These are phyloP conservation scores for Arthromyces matolae DNA, from an alignment of 768 basidiomycete species.

Conservation along the genomic window DNA sequence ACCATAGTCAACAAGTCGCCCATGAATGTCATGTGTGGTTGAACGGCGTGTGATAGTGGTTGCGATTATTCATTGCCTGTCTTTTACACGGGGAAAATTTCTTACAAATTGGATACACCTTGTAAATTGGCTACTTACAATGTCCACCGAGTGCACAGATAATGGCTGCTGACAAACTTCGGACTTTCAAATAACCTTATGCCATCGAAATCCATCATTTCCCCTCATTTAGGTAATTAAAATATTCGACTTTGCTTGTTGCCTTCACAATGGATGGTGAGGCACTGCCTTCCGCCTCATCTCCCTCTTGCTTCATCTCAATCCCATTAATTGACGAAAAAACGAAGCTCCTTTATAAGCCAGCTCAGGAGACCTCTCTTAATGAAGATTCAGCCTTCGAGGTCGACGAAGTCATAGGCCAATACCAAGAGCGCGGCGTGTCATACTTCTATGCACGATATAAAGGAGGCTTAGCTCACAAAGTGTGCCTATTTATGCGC, in stretches of 20 bases:
- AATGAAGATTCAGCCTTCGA: conserved; percentile 27
- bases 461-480: conserved; percentile 52
- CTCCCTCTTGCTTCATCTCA: conserved; percentile 30
- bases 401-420: conserved; percentile 57
- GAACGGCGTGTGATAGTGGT: conserved; percentile 1
- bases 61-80: background rate
- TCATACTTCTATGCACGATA: conserved; percentile 61
- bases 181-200: background rate
- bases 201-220: too few species aligned
- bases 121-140: too few species aligned
- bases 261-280: conserved; percentile 19
- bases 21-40: conserved; percentile 34
- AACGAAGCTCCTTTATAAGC: conserved; percentile 40
- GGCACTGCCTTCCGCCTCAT: background rate
- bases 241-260: conserved; percentile 20
- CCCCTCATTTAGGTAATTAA: too few species aligned
- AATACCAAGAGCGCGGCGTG: conserved; percentile 37
- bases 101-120: background rate
- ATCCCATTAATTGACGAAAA: conserved; percentile 35
- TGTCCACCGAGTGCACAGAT: background rate
- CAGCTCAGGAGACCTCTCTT: conserved; percentile 29
- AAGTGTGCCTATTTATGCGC: conserved; percentile 37
- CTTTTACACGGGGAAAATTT: background rate
- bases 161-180: background rate
- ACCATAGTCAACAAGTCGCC: conserved; percentile 50